Evolutionary conservation across 2,329 filamentous ascomycete species (phyloP).

Genomic region (Alternaria longipes): DNA sequence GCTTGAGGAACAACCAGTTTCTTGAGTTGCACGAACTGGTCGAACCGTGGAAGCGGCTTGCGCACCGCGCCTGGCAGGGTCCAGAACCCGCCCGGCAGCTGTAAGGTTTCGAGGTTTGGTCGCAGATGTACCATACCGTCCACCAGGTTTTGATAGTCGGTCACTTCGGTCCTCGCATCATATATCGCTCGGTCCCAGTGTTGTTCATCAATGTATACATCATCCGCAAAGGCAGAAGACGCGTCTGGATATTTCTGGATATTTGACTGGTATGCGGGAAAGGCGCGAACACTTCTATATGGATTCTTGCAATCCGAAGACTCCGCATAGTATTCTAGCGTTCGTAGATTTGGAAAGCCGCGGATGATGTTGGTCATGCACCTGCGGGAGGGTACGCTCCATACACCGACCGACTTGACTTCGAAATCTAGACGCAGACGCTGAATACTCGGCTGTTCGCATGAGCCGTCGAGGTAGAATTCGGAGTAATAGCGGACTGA

Average conservation of each 20-base stretch:
- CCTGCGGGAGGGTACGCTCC: conserved; percentile 3
- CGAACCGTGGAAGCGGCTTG: conserved; percentile 24
- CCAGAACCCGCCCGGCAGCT: conserved; percentile 28
- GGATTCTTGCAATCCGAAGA: conserved; percentile 23
- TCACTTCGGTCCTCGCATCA: conserved; percentile 25
- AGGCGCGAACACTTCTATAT: conserved; percentile 18
- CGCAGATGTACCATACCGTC: conserved; percentile 19
- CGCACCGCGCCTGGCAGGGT: conserved; percentile 23
- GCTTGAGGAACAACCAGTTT: conserved; percentile 21
- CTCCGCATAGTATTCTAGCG: conserved; percentile 24
- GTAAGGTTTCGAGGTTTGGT: conserved; percentile 11
- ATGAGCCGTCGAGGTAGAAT: neutral
- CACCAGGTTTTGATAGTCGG: conserved; percentile 24
- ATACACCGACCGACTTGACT: conserved; percentile 18
- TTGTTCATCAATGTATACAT: neutral
- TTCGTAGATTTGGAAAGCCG: conserved; percentile 10
- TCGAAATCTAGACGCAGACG: conserved; percentile 27
- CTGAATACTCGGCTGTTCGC: conserved; percentile 3
- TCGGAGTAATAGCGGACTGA: neutral
- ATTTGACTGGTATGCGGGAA: conserved; percentile 25
- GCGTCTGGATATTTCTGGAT: conserved; percentile 23
- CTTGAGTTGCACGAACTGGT: conserved; percentile 12
- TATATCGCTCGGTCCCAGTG: conserved; percentile 20
- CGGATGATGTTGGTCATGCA: conserved; percentile 15
- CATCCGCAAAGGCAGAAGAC: neutral